phyloP scores from a whole-genome alignment of 2,329 filamentous ascomycete genomes.

The Chaetomiaceae sp. region DNA sequence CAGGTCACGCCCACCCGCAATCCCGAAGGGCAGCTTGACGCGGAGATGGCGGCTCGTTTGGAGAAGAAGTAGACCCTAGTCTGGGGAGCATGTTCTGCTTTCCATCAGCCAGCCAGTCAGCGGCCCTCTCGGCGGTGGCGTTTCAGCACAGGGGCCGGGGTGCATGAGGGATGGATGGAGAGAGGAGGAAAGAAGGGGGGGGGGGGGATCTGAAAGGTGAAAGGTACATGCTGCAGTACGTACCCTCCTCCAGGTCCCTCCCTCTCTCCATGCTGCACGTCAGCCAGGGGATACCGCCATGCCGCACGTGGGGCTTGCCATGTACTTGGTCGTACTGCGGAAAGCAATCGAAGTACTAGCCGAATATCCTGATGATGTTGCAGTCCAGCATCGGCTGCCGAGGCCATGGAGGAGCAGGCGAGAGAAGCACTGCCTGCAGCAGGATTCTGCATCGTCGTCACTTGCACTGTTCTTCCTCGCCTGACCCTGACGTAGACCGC shows the following conservation, averaged over 20 bases:
- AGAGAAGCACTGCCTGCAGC: constrained; percentile 15
- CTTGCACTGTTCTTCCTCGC: neutral
- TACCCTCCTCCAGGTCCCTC: neutral
- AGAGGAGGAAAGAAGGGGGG: too few relatives aligned
- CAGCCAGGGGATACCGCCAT: constrained; percentile 15
- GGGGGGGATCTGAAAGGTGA: neutral
- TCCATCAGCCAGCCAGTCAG: constrained; percentile 12
- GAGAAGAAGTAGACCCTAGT: constrained; percentile 10
- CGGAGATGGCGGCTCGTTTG: constrained; percentile 20
- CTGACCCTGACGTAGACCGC: neutral
- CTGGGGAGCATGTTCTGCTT: constrained; percentile 16
- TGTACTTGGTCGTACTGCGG: constrained; percentile 24
- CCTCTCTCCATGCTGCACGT: constrained; percentile 21
- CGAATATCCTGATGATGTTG: constrained; percentile 27
- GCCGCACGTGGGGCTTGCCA: constrained; percentile 23
- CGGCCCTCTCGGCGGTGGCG: constrained; percentile 18
- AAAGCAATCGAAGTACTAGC: constrained; percentile 22
- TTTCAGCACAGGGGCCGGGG: constrained; percentile 28
- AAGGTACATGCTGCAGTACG: neutral
- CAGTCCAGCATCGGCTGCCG: constrained; percentile 23
- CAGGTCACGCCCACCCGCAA: constrained; percentile 21
- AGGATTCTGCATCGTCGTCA: constrained; percentile 12
- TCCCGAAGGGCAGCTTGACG: constrained; percentile 15
- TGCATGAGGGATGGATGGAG: constrained; percentile 19
- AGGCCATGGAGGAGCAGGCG: constrained; percentile 9